Evolutionary conservation across 371 early-diverging fungal species (phyloP).

Genomic region (Capillidium heterosporum): DNA sequence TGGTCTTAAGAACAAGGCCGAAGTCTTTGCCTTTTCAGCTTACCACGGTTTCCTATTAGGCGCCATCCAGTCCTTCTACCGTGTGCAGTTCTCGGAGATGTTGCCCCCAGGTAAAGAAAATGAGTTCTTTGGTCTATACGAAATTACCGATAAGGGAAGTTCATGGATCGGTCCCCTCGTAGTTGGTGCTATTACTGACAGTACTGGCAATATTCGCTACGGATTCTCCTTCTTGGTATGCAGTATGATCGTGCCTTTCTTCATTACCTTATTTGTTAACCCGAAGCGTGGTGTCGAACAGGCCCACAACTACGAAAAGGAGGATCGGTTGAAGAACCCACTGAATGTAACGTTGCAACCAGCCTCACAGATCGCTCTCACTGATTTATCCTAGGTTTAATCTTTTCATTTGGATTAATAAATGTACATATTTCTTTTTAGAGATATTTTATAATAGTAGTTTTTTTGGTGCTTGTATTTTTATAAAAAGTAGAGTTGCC

Average conservation of each 20-base stretch:
- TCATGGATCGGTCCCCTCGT: slow-evolving; percentile 41
- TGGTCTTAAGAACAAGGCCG: slow-evolving; percentile 20
- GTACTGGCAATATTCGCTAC: slow-evolving; percentile 17
- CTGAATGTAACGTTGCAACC: too few relatives aligned
- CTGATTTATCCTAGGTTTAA: too few relatives aligned
- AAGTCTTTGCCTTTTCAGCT: slow-evolving; percentile 21
- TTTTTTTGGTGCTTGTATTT: too few relatives aligned
- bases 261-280: neutral
- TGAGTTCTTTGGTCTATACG: slow-evolving; percentile 30
- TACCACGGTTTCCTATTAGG: slow-evolving; percentile 33
- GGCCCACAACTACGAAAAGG: neutral
- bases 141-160: slow-evolving; percentile 41
- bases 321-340: neutral
- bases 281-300: neutral
- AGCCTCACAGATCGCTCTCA: too few relatives aligned
- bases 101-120: slow-evolving; percentile 25
- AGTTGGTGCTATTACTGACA: slow-evolving; percentile 25
- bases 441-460: too few relatives aligned
- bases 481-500: too few relatives aligned
- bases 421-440: too few relatives aligned
- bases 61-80: slow-evolving; percentile 25
- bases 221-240: slow-evolving; percentile 21
- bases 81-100: slow-evolving; percentile 22
- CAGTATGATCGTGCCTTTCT: neutral
- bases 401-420: too few relatives aligned